Base-by-base conservation (phyloP, 129 eudicot genomes). In the Ambrosia artemisiifolia region DNA sequence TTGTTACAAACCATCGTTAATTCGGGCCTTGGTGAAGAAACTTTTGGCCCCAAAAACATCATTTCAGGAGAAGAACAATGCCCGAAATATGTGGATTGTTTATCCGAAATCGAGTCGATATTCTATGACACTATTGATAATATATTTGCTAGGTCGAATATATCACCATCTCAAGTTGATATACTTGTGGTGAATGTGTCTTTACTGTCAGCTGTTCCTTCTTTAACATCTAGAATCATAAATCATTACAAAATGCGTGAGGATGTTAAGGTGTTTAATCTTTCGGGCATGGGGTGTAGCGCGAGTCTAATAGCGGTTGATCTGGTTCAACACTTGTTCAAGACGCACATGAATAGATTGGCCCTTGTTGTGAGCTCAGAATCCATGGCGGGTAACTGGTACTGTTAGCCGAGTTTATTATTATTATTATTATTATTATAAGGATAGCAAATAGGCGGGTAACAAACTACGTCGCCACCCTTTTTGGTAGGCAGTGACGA, bases 201-300 rank as follows among this genome's bases (percentile, higher is more conserved):
- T 5, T 38, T 88, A 62, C 72, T 88, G 3, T 53, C 90, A 7
- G 8, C 77, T 1, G 63, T 69, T 11, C 95, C 95, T 12, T 88
- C 88, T 49, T 49, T 88, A 19, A 78, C 95, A 5, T 66, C 95
- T 2, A 67, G 90, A 51, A 79, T 88, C 56, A 80, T 85, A 2
- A 85, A 88, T 60, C 85, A 42, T 14, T 88, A 88, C 80, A 83
- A 85, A 28, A 85, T 85, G 88, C 79, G 79, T n/a, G 44, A 73
- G 3, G 84, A 85, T 60, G 49, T 88, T 6, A 88, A 85, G 79
- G 43, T 71, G 11, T 88, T 71, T 63, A 85, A 88, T 34, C 79
- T 88, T 19, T 47, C 84, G 0, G 91, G 91, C 53, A 88, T 88
- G 90, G 90, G 88, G 2, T 88, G 88, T 35, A 85, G 95, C 33